Conservation (phyloP, 2,329 filamentous ascomycete genomes). For the Stagonosporopsis rhizophila region DNA sequence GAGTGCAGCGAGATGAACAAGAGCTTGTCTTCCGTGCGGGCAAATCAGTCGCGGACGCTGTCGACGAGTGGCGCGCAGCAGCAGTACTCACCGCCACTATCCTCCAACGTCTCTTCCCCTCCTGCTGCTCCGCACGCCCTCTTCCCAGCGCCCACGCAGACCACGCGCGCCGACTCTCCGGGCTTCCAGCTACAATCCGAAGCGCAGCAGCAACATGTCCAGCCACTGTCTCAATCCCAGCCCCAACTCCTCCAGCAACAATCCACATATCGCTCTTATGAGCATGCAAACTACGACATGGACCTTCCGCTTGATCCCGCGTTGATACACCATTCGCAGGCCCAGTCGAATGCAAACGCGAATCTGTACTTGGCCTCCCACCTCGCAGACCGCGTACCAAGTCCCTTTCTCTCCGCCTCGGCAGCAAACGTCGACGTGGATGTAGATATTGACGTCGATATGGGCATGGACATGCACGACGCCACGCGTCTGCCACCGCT, state of each 20-base stretch:
- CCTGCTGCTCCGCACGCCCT: not conserved
- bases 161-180: slow-evolving; percentile 31
- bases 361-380: slow-evolving; percentile 9
- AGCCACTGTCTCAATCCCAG: slow-evolving; percentile 39
- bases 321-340: slow-evolving; percentile 57
- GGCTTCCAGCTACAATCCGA: slow-evolving; percentile 40
- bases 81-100: slow-evolving; percentile 7
- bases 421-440: not conserved
- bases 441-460: too few species aligned
- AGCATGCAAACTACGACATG: slow-evolving; percentile 55
- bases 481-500: too few species aligned
- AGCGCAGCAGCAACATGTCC: slow-evolving; percentile 34
- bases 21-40: slow-evolving; percentile 36
- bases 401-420: slow-evolving; percentile 40
- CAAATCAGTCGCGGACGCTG: slow-evolving; percentile 27
- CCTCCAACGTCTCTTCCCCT: slow-evolving; percentile 5
- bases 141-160: slow-evolving; percentile 6
- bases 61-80: slow-evolving; percentile 12
- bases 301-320: slow-evolving; percentile 66
- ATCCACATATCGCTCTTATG: slow-evolving; percentile 37
- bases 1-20: slow-evolving; percentile 78
- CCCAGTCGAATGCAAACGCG: not conserved
- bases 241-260: slow-evolving; percentile 21
- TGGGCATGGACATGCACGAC: too few species aligned
- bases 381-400: slow-evolving; percentile 44